These are phyloP conservation scores for Endocalyx cinctus DNA, from an alignment of 2,329 filamentous ascomycete genomes.

Conservation along the genomic window DNA sequence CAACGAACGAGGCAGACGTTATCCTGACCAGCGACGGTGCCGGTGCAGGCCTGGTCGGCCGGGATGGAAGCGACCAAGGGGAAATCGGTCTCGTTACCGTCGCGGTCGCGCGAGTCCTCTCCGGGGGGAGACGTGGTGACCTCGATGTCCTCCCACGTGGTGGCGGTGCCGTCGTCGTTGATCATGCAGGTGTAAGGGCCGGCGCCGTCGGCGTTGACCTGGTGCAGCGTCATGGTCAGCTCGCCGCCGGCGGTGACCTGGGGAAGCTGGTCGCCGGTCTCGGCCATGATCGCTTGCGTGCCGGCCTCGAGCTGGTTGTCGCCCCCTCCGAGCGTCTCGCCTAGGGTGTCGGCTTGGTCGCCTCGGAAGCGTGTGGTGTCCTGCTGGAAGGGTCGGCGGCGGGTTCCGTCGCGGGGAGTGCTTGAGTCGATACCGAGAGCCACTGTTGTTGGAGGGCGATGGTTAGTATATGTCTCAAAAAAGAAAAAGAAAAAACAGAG, in stretches of 20 bases:
- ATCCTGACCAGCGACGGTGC: conserved; percentile 52
- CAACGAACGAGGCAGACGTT: conserved; percentile 61
- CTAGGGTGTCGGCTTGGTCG: conserved; percentile 45
- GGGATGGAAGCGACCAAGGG: conserved; percentile 57
- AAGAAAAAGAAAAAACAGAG: not conserved
- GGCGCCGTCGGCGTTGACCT: conserved; percentile 63
- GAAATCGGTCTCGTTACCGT: conserved; percentile 36
- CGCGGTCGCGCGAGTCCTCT: conserved; percentile 42
- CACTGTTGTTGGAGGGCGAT: too few species aligned
- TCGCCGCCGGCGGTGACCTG: conserved; percentile 54
- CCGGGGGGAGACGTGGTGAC: conserved; percentile 52
- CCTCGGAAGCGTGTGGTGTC: conserved; percentile 60
- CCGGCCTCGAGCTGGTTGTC: conserved; percentile 53
- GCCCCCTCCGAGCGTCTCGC: conserved; percentile 54
- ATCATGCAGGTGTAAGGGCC: conserved; percentile 64
- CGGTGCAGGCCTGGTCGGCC: conserved; percentile 51
- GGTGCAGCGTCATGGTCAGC: conserved; percentile 60
- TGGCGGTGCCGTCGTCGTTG: conserved; percentile 54
- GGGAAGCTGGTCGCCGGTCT: conserved; percentile 52
- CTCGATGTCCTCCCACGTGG: conserved; percentile 46
- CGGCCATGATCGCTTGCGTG: conserved; percentile 52
- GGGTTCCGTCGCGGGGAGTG: conserved; percentile 59
- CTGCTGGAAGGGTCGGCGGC: conserved; percentile 57
- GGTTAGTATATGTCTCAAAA: too few species aligned
- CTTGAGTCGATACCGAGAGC: conserved; percentile 44